Conservation (phyloP, 2,329 filamentous ascomycete species). For the Colletotrichum coccodes region DNA sequence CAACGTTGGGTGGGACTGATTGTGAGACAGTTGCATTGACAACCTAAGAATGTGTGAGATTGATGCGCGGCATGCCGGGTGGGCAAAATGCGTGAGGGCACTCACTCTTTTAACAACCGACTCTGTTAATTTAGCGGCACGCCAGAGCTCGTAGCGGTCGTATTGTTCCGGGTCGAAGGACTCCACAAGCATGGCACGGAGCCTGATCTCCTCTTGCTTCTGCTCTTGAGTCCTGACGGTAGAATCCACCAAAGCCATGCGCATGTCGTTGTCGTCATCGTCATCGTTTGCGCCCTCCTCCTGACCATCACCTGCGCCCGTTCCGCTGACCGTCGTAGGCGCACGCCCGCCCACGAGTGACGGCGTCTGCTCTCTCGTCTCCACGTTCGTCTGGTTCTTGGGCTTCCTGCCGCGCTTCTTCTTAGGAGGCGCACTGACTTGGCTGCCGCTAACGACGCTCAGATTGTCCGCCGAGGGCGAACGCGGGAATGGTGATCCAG, state of each 20-base stretch:
- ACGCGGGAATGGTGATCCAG: slow-evolving; percentile 64
- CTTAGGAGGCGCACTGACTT: slow-evolving; percentile 60
- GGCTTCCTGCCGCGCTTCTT: slow-evolving; percentile 72
- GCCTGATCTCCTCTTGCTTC: slow-evolving; percentile 68
- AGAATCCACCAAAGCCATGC: slow-evolving; percentile 66
- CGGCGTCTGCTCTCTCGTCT: slow-evolving; percentile 52
- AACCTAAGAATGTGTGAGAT: slow-evolving; percentile 56
- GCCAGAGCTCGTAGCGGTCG: slow-evolving; percentile 76
- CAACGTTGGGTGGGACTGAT: slow-evolving; percentile 78
- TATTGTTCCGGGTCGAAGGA: slow-evolving; percentile 75
- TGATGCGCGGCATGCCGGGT: background rate
- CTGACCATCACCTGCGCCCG: slow-evolving; percentile 51
- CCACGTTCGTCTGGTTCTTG: slow-evolving; percentile 63
- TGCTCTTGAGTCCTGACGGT: slow-evolving; percentile 74
- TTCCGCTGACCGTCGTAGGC: slow-evolving; percentile 54
- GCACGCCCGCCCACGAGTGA: slow-evolving; percentile 56
- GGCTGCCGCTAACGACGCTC: slow-evolving; percentile 71
- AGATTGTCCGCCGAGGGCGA: slow-evolving; percentile 73
- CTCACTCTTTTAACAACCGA: slow-evolving; percentile 74
- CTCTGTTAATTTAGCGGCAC: slow-evolving; percentile 74
- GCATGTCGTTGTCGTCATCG: slow-evolving; percentile 59
- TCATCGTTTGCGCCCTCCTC: slow-evolving; percentile 67
- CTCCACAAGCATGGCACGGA: slow-evolving; percentile 70
- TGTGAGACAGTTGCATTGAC: slow-evolving; percentile 86
- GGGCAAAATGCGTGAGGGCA: slow-evolving; percentile 10